phyloP scores from a whole-genome alignment of 139 green algal genomes.

The Pleodorina starrii region DNA sequence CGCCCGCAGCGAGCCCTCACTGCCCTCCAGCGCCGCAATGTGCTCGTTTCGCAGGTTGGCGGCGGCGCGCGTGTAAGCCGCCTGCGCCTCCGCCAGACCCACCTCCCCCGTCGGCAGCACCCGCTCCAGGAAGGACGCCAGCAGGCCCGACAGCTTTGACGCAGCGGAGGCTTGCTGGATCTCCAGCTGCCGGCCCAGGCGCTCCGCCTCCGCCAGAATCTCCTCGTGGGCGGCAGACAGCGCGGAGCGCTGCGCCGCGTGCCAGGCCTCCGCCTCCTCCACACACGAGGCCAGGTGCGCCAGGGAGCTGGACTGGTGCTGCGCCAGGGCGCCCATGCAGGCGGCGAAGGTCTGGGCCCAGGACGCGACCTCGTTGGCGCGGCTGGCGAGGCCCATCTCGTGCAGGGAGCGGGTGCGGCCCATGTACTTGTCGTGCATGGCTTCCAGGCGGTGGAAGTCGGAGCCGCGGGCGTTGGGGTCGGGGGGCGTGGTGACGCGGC shows the following conservation, averaged over 20 bases:
- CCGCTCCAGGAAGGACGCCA: conserved; percentile 37
- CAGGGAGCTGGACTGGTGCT: conserved; percentile 42
- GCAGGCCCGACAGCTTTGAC: conserved; percentile 27
- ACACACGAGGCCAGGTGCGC: conserved; percentile 31
- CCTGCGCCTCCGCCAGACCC: conserved; percentile 39
- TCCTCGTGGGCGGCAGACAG: neutral
- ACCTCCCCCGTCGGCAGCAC: conserved; percentile 37
- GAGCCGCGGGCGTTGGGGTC: conserved; percentile 22
- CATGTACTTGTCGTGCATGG: conserved; percentile 53
- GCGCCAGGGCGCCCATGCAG: conserved; percentile 46
- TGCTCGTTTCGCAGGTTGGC: conserved; percentile 35
- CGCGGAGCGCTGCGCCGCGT: conserved; percentile 16
- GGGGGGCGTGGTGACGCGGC: neutral
- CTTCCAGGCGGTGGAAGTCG: conserved; percentile 43
- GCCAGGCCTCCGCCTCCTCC: conserved; percentile 48
- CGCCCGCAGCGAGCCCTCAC: neutral
- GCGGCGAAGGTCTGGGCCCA: conserved; percentile 45
- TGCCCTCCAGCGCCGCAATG: conserved; percentile 29
- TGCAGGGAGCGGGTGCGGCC: conserved; percentile 12
- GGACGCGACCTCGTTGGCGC: neutral
- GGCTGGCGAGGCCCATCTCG: conserved; percentile 18
- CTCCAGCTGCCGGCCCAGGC: conserved; percentile 29
- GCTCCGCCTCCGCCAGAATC: conserved; percentile 8
- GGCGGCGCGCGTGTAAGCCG: conserved; percentile 20
- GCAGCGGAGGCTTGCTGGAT: neutral